Evolutionary conservation across 129 eudicot genomes (phyloP).

Genomic region (Centella asiatica): DNA sequence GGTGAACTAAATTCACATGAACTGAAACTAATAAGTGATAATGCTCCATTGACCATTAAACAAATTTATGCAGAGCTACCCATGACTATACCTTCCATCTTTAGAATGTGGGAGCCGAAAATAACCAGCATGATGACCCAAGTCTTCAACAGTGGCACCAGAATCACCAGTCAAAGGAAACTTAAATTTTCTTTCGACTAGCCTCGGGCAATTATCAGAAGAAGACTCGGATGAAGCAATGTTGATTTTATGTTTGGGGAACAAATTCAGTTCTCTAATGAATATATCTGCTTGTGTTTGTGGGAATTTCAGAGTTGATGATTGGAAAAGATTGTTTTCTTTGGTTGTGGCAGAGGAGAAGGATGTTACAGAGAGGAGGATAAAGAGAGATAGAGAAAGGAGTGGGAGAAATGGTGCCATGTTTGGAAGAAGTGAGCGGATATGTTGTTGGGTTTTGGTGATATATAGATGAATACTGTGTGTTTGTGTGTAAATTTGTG

Average conservation of each 20-base stretch:
- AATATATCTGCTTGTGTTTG: slow-evolving; percentile 37
- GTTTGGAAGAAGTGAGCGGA: slow-evolving; percentile 14
- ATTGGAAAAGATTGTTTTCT: background rate
- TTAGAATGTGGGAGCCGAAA: slow-evolving; percentile 57
- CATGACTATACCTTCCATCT: slow-evolving; percentile 53
- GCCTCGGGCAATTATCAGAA: slow-evolving; percentile 15
- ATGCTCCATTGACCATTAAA: background rate
- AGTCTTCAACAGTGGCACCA: slow-evolving; percentile 42
- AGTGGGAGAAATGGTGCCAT: slow-evolving; percentile 35
- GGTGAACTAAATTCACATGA: background rate
- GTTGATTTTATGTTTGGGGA: slow-evolving; percentile 55
- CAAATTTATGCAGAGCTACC: background rate
- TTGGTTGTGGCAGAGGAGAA: slow-evolving; percentile 19
- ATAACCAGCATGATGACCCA: slow-evolving; percentile 91
- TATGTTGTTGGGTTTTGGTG: slow-evolving; percentile 9
- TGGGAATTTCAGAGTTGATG: slow-evolving; percentile 26
- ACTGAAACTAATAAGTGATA: too few species aligned
- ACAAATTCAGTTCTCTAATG: slow-evolving; percentile 58
- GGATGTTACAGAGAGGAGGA: slow-evolving; percentile 15
- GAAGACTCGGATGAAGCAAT: slow-evolving; percentile 12
- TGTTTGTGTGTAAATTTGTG: too few species aligned
- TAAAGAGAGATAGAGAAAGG: slow-evolving; percentile 13
- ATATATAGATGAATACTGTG: too few species aligned
- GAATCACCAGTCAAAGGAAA: slow-evolving; percentile 39
- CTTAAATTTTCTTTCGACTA: slow-evolving; percentile 47